A percentile compares a stretch with the other conserved stretches of the same genome.
phyloP scores from a whole-genome alignment of 139 green algal species.

The Haematococcus lacustris region DNA sequence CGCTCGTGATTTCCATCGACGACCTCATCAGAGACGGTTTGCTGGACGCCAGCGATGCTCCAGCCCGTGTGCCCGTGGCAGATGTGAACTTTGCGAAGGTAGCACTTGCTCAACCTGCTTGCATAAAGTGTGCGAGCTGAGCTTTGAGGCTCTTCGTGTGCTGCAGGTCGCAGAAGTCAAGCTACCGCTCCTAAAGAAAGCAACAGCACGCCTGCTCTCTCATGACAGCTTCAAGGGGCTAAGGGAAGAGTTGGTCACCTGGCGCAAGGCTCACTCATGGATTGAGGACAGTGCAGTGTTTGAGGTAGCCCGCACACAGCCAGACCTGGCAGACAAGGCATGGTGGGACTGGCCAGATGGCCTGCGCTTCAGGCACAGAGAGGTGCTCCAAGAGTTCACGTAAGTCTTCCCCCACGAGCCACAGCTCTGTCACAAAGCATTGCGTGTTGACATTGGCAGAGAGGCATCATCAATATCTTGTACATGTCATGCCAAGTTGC shows the following conservation, averaged over 20 bases:
- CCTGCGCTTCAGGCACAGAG: constrained; percentile 37
- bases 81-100: constrained; percentile 36
- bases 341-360: constrained; percentile 92
- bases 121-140: no score
- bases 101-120: no score
- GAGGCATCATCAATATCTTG: no score
- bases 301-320: constrained; percentile 45
- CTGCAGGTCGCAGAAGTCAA: constrained; percentile 46
- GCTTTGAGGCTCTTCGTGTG: no score
- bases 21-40: constrained; percentile 78
- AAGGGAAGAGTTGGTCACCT: constrained; percentile 16
- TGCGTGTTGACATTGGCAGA: no score
- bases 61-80: constrained; percentile 27
- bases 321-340: constrained; percentile 37
- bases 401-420: no score
- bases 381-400: constrained; percentile 30
- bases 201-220: constrained; percentile 51
- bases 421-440: no score
- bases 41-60: constrained; percentile 53
- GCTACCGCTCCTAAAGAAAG: constrained; percentile 65
- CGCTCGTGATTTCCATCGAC: constrained; percentile 83
- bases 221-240: constrained; percentile 22
- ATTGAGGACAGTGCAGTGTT: constrained; percentile 90
- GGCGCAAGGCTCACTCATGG: constrained; percentile 61
- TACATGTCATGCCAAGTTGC: no score